A percentile compares a stretch with the other conserved stretches of the same genome.
phyloP scores from a whole-genome alignment of 2,329 filamentous ascomycete species.

The Plectosphaerella sp. region DNA sequence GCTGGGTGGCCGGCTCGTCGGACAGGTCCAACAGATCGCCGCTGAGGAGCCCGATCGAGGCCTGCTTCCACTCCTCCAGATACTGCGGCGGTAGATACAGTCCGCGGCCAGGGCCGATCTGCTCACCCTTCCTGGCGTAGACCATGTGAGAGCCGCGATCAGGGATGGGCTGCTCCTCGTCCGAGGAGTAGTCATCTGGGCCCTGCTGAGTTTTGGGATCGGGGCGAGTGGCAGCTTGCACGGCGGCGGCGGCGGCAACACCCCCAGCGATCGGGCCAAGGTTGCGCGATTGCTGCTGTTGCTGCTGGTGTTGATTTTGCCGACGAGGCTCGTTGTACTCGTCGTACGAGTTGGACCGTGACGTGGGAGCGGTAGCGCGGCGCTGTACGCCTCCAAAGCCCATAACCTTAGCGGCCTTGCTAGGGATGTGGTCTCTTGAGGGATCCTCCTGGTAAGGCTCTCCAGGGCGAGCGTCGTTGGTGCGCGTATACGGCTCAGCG shows the following conservation, averaged over 20 bases:
- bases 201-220: slow-evolving; percentile 1
- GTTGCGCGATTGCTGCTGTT: too few species aligned
- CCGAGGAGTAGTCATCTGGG: slow-evolving; percentile 2
- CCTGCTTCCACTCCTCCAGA: slow-evolving; percentile 71
- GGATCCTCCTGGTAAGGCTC: neutral
- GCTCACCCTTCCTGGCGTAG: slow-evolving; percentile 33
- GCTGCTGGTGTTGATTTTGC: neutral
- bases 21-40: slow-evolving; percentile 57
- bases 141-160: slow-evolving; percentile 35
- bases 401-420: slow-evolving; percentile 13
- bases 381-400: slow-evolving; percentile 9
- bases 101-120: slow-evolving; percentile 43
- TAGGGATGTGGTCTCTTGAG: slow-evolving; percentile 6
- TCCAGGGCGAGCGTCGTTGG: neutral
- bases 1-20: slow-evolving; percentile 22
- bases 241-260: slow-evolving; percentile 3
- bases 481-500: slow-evolving; percentile 8
- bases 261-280: neutral
- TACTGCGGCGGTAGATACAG: slow-evolving; percentile 56
- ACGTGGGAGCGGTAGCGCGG: slow-evolving; percentile 9
- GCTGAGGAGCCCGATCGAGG: slow-evolving; percentile 56
- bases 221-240: slow-evolving; percentile 3
- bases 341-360: slow-evolving; percentile 2
- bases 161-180: neutral
- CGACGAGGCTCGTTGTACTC: slow-evolving; percentile 3